These are phyloP conservation scores for Beta vulgaris DNA, from an alignment of 148 eudicot species.

Conservation along the genomic window DNA sequence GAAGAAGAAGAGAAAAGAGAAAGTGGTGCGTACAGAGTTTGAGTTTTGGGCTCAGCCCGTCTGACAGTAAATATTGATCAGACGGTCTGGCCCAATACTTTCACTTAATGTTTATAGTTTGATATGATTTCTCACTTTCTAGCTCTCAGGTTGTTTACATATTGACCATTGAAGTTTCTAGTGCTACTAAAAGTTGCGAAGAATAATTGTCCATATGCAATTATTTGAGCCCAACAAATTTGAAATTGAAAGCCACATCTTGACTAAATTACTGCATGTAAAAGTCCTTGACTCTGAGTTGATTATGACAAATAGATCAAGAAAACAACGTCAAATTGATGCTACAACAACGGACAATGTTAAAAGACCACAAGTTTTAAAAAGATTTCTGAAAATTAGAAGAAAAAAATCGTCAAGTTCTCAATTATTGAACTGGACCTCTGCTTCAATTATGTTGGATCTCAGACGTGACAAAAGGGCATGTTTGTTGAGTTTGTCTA, in stretches of 20 bases:
- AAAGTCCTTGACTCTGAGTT: constrained; percentile 1
- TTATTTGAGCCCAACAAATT: constrained; percentile 11
- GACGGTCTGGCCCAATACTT: no score
- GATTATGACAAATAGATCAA: neutral
- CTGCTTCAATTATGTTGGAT: no score
- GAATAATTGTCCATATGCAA: neutral
- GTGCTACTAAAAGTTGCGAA: neutral
- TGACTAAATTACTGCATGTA: neutral
- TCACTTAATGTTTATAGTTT: neutral
- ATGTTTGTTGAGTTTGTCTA: no score
- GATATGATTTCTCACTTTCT: neutral
- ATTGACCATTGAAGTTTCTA: neutral
- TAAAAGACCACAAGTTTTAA: neutral
- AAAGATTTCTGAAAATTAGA: neutral
- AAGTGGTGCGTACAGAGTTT: no score
- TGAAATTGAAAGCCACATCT: neutral
- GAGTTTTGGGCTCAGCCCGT: no score
- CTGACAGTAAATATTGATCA: no score
- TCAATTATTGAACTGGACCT: no score
- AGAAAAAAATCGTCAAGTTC: neutral
- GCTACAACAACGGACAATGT: neutral
- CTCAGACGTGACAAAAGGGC: no score
- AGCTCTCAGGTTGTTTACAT: neutral
- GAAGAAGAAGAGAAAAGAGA: no score
- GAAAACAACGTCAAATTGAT: neutral